Conservation (phyloP, 2,329 filamentous ascomycete species). For the Trichoderma sp. region DNA sequence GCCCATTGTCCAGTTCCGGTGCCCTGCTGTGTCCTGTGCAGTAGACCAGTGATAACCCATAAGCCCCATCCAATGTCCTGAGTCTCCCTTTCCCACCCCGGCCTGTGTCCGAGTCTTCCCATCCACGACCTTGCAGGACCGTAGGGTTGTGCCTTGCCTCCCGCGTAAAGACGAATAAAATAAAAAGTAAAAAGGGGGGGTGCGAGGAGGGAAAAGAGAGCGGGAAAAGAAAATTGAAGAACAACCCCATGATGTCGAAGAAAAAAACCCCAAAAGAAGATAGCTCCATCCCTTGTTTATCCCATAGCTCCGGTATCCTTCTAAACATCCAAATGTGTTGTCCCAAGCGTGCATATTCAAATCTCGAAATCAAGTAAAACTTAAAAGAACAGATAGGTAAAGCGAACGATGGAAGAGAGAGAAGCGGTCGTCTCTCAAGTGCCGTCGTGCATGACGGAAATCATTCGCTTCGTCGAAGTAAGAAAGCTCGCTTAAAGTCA, state of each 20-base stretch:
- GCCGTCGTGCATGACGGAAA: neutral
- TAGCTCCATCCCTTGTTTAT: constrained; percentile 24
- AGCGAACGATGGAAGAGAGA: neutral
- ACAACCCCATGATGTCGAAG: neutral
- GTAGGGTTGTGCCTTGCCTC: neutral
- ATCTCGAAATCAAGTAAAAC: neutral
- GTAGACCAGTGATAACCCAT: constrained; percentile 11
- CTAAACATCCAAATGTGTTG: constrained; percentile 9
- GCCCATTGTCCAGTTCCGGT: constrained; percentile 3
- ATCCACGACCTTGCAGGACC: neutral
- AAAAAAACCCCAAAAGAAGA: neutral
- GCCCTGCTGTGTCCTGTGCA: constrained; percentile 7
- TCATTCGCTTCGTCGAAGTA: neutral
- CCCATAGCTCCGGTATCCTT: constrained; percentile 23
- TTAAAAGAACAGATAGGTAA: neutral
- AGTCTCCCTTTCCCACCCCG: constrained; percentile 4
- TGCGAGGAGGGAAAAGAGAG: neutral
- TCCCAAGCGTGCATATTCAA: neutral
- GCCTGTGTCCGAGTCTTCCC: constrained; percentile 18
- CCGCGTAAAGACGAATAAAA: neutral
- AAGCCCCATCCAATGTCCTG: constrained; percentile 11
- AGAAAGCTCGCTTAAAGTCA: neutral
- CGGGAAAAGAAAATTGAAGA: neutral
- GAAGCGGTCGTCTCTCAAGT: constrained; percentile 1
- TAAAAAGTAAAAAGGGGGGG: neutral